Evolutionary conservation across 176 grass and related monocot species (phyloP).

Genomic region (Carex parvula): DNA sequence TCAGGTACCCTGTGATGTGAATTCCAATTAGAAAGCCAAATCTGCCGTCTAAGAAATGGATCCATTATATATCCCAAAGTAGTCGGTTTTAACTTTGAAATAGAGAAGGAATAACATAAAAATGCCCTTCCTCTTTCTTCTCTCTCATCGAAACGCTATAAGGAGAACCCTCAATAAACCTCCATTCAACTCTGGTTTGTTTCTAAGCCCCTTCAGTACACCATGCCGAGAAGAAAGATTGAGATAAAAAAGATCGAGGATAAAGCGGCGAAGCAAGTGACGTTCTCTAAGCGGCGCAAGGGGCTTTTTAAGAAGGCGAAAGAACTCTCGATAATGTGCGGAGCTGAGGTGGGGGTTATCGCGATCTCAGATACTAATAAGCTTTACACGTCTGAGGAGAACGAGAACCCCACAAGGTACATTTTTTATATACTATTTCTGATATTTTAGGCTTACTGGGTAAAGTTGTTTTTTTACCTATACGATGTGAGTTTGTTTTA

Average conservation of each 20-base stretch:
- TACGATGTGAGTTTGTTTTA: background rate
- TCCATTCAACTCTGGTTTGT: background rate
- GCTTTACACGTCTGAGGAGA: too few relatives aligned
- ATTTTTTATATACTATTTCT: background rate
- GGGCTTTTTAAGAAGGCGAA: constrained; percentile 80
- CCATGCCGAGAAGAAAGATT: constrained; percentile 55
- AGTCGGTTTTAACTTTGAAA: background rate
- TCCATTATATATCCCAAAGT: background rate
- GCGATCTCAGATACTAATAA: constrained; percentile 64
- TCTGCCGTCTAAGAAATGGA: background rate
- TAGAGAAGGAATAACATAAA: background rate
- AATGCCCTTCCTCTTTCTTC: background rate
- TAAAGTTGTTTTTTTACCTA: background rate
- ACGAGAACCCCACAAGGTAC: constrained; percentile 37
- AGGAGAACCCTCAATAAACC: background rate
- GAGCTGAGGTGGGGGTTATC: constrained; percentile 70
- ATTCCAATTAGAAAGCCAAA: background rate
- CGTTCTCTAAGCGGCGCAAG: constrained; percentile 76
- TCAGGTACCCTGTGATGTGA: too few relatives aligned
- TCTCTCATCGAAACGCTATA: background rate
- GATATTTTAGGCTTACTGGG: background rate
- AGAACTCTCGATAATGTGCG: constrained; percentile 83
- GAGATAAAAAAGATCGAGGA: constrained; percentile 70
- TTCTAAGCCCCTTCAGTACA: background rate
- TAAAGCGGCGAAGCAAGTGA: constrained; percentile 64